Percentiles rank a stretch among this genome's conserved stretches.
phyloP scores from a whole-genome alignment of 2,329 filamentous ascomycete genomes.

The Chaetomium globosum region DNA sequence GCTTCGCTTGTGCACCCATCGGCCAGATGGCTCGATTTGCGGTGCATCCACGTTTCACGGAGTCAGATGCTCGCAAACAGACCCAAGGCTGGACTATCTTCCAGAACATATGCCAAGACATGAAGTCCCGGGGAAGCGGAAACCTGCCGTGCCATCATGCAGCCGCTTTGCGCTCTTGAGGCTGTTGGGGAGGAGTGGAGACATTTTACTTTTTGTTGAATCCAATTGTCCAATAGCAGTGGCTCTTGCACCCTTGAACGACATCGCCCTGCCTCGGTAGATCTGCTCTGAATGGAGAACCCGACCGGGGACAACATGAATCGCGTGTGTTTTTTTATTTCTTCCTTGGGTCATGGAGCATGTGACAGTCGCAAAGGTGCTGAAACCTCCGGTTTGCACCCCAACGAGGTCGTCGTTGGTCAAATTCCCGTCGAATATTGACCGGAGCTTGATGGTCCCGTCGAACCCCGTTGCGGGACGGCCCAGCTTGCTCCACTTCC shows the following conservation, averaged over 20 bases:
- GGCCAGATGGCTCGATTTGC: neutral
- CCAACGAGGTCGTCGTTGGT: neutral
- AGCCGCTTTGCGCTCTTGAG: slow-evolving; percentile 14
- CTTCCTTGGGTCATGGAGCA: slow-evolving; percentile 17
- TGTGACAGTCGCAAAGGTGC: slow-evolving; percentile 25
- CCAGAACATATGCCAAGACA: slow-evolving; percentile 27
- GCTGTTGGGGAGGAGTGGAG: slow-evolving; percentile 34
- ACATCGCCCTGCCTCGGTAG: slow-evolving; percentile 26
- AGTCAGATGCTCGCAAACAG: neutral
- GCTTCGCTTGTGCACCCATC: neutral
- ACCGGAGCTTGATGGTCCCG: neutral
- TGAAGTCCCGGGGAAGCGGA: slow-evolving; percentile 28
- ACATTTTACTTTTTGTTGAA: slow-evolving; percentile 30
- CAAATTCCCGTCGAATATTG: neutral
- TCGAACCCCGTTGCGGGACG: slow-evolving; percentile 13
- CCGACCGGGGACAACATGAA: slow-evolving; percentile 6
- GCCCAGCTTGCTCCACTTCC: slow-evolving; percentile 18
- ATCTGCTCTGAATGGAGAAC: slow-evolving; percentile 10
- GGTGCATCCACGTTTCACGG: neutral
- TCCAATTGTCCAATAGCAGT: slow-evolving; percentile 29
- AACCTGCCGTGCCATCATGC: slow-evolving; percentile 28
- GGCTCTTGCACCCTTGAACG: neutral
- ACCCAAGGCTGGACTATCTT: neutral
- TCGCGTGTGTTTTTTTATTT: slow-evolving; percentile 1
- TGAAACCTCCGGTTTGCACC: neutral